Percentiles rank a stretch among this genome's conserved stretches.
Evolutionary conservation across 2,329 filamentous ascomycete genomes (phyloP).

Genomic region (Aspergillus bombycis): DNA sequence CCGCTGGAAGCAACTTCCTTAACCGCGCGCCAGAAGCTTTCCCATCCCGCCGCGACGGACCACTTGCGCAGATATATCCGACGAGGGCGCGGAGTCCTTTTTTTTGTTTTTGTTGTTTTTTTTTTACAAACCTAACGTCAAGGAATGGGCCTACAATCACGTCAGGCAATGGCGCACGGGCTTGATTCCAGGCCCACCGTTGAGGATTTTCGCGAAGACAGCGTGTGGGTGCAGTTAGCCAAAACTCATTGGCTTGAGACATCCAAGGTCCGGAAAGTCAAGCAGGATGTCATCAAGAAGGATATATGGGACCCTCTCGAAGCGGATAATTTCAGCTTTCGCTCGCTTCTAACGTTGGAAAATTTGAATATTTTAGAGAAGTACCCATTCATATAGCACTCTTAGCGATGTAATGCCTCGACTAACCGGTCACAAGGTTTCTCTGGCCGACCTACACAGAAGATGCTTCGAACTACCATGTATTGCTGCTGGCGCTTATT

Average conservation of each 20-base stretch:
- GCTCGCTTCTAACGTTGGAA: conserved; percentile 80
- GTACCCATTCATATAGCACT: conserved; percentile 46
- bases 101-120: conserved; percentile 52
- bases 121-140: conserved; percentile 35
- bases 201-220: conserved; percentile 47
- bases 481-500: conserved; percentile 82
- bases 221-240: conserved; percentile 68
- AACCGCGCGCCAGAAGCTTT: conserved; percentile 37
- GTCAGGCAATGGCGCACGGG: conserved; percentile 62
- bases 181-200: conserved; percentile 47
- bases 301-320: conserved; percentile 89
- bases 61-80: conserved; percentile 34
- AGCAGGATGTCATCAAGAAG: conserved; percentile 77
- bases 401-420: neutral
- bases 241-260: conserved; percentile 81
- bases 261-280: conserved; percentile 73
- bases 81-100: conserved; percentile 56
- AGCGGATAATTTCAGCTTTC: conserved; percentile 75
- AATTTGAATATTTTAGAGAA: conserved; percentile 87
- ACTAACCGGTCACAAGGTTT: conserved; percentile 61
- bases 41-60: conserved; percentile 28
- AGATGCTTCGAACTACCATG: conserved; percentile 87
- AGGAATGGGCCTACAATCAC: conserved; percentile 45
- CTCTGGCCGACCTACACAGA: conserved; percentile 93
- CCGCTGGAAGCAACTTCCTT: conserved; percentile 23